Evolutionary conservation across 2,329 filamentous ascomycete genomes (phyloP).

Genomic region (Pseudopithomyces chartarum): DNA sequence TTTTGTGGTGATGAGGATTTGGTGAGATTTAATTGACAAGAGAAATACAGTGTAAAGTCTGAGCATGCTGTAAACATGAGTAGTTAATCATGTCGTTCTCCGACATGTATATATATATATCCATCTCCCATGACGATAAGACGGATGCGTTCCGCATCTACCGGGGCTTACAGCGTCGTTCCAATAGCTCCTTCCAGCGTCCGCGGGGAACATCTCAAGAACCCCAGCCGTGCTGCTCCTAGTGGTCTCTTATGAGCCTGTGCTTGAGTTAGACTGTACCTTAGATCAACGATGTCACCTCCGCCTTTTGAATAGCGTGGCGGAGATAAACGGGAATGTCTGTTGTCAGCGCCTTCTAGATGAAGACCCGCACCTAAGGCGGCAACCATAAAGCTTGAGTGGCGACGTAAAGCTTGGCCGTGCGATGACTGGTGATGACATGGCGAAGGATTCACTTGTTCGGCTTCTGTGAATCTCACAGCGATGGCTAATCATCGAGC

Average conservation of each 20-base stretch:
- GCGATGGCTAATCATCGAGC: too few species aligned
- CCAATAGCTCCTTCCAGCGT: background rate
- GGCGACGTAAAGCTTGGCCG: background rate
- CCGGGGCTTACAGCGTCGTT: background rate
- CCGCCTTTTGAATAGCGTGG: conserved; percentile 1
- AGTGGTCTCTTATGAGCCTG: background rate
- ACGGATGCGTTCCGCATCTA: background rate
- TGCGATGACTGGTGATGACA: too few species aligned
- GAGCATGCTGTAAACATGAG: too few species aligned
- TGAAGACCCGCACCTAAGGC: background rate
- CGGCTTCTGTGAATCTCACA: too few species aligned
- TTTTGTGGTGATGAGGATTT: background rate
- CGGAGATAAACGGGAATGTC: background rate
- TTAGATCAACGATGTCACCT: background rate
- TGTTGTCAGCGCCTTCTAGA: too few species aligned
- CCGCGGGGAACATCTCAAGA: background rate
- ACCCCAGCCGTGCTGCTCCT: background rate
- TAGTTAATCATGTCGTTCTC: too few species aligned
- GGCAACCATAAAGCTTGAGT: conserved; percentile 1
- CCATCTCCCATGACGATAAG: background rate
- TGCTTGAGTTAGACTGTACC: background rate
- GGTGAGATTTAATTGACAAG: background rate
- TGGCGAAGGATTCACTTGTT: too few species aligned
- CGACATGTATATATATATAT: background rate
- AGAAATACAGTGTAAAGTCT: too few species aligned